Percentiles rank a stretch among this genome's conserved stretches.
These are phyloP conservation scores for Silybum marianum DNA, from an alignment of 129 eudicot genomes.

Conservation along the genomic window DNA sequence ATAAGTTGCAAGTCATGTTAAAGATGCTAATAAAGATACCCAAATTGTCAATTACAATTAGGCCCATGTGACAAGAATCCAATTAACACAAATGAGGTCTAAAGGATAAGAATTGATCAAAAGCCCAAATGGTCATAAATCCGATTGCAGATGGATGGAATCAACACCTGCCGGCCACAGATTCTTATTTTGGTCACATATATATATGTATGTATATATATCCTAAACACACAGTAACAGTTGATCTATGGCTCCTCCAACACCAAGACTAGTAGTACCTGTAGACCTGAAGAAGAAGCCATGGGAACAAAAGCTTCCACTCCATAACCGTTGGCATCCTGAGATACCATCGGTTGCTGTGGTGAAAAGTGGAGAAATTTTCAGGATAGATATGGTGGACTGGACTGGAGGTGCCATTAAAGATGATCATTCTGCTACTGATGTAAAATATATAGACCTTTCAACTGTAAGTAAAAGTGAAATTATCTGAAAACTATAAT, in stretches of 20 bases:
- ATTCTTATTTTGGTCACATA: neutral
- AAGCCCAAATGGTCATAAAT: constrained; percentile 11
- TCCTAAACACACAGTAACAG: constrained; percentile 13
- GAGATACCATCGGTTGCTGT: constrained; percentile 79
- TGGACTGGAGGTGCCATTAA: constrained; percentile 90
- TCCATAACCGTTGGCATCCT: constrained; percentile 99
- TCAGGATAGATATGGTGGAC: constrained; percentile 94
- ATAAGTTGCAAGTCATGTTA: constrained; percentile 54
- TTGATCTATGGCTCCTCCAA: constrained; percentile 72
- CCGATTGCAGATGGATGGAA: neutral
- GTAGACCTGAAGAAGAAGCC: constrained; percentile 79
- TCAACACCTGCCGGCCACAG: constrained; percentile 12
- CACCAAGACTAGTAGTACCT: constrained; percentile 67
- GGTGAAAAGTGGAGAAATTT: constrained; percentile 67
- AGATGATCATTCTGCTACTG: constrained; percentile 79
- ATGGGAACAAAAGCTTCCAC: constrained; percentile 78
- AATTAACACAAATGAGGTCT: neutral
- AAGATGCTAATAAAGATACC: no score
- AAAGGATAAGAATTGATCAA: neutral
- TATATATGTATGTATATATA: neutral
- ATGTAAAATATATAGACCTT: constrained; percentile 74
- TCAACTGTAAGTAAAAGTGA: constrained; percentile 74
- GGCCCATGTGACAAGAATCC: neutral
- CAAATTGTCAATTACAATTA: neutral
- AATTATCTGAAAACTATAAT: no score